A percentile compares a stretch with the other conserved stretches of the same genome.
These are phyloP conservation scores for Golubevia sp. DNA, from an alignment of 1,284 basidiomycete genomes.

Conservation along the genomic window DNA sequence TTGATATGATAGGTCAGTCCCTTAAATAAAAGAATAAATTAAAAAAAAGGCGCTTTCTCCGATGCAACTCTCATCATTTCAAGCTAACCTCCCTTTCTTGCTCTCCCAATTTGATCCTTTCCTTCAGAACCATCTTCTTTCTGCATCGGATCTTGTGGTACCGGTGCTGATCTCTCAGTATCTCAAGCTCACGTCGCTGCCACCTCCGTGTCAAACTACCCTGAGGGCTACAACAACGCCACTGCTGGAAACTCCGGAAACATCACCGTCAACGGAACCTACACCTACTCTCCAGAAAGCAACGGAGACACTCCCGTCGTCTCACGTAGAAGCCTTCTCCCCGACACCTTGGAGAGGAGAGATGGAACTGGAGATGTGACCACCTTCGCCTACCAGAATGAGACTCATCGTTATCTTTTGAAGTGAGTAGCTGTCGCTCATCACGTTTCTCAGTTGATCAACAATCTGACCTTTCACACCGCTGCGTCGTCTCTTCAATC, in stretches of 20 bases:
- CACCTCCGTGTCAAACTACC: slow-evolving; percentile 32
- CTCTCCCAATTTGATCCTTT: no score
- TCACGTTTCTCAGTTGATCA: no score
- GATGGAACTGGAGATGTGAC: slow-evolving; percentile 15
- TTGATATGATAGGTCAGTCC: slow-evolving; percentile 51
- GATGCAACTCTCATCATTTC: no score
- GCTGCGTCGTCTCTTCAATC: not conserved
- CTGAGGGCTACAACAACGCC: slow-evolving; percentile 69
- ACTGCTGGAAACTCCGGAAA: slow-evolving; percentile 73
- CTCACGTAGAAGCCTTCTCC: slow-evolving; percentile 6
- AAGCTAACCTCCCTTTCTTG: no score
- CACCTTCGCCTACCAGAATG: slow-evolving; percentile 24
- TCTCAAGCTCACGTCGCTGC: slow-evolving; percentile 64
- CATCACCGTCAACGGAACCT: slow-evolving; percentile 71
- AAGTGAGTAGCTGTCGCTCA: no score
- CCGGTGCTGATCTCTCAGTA: slow-evolving; percentile 11
- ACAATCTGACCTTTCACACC: no score
- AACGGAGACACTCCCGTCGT: not conserved
- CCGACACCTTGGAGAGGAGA: slow-evolving; percentile 8
- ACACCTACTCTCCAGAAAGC: slow-evolving; percentile 17
- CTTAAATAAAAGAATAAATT: no score
- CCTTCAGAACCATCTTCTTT: slow-evolving; percentile 33
- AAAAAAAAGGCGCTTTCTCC: no score
- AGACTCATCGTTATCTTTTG: slow-evolving; percentile 21
- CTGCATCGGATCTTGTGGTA: slow-evolving; percentile 13